Percentiles rank a stretch among this genome's conserved stretches.
Conservation (phyloP, 306 rosid species). For the Prunus mume region DNA sequence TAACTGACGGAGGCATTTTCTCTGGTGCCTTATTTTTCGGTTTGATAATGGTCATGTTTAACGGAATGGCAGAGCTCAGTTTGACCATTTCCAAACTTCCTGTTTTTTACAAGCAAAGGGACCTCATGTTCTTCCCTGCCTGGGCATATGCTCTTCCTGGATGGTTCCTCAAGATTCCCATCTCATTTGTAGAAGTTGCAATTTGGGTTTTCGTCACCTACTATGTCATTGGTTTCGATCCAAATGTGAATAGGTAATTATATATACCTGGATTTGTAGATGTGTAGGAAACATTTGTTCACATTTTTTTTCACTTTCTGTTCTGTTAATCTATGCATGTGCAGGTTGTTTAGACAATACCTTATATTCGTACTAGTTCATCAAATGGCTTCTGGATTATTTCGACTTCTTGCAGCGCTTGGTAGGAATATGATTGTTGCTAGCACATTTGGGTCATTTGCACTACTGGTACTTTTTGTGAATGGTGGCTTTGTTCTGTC, state of each 20-base stretch:
- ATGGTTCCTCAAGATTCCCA: slow-evolving; percentile 60
- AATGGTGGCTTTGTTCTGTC: slow-evolving; percentile 63
- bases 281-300: not conserved
- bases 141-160: slow-evolving; percentile 67
- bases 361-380: slow-evolving; percentile 40
- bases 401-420: slow-evolving; percentile 47
- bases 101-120: slow-evolving; percentile 65
- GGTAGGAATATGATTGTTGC: slow-evolving; percentile 54
- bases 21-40: slow-evolving; percentile 36
- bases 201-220: slow-evolving; percentile 62
- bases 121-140: slow-evolving; percentile 54
- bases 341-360: slow-evolving; percentile 59
- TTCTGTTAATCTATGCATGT: slow-evolving; percentile 6
- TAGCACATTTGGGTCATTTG: slow-evolving; percentile 54
- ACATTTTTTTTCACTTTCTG: not conserved
- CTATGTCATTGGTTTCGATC: slow-evolving; percentile 59
- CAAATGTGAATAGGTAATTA: slow-evolving; percentile 31
- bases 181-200: slow-evolving; percentile 43
- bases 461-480: slow-evolving; percentile 37
- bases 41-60: slow-evolving; percentile 25
- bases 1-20: slow-evolving; percentile 42
- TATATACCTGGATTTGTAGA: not conserved
- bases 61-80: slow-evolving; percentile 49
- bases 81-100: slow-evolving; percentile 64
- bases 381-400: slow-evolving; percentile 64